Evolutionary conservation across 73 alveolate species (phyloP).

Genomic region (Stentor roeselii): DNA sequence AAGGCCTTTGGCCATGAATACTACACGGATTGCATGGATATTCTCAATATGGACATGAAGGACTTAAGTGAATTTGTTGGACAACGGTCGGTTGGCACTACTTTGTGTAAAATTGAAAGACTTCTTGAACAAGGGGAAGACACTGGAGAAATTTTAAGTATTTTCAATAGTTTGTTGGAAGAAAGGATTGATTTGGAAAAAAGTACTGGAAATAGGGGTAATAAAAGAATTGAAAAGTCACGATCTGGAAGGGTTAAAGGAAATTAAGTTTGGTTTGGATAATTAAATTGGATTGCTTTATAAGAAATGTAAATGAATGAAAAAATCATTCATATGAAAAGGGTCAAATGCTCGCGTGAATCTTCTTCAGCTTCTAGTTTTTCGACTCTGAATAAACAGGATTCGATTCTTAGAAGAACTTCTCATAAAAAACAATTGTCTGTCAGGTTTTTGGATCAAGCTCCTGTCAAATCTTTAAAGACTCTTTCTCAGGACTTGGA

Average conservation of each 20-base stretch:
- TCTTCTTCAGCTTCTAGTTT: no score
- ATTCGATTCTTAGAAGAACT: not conserved
- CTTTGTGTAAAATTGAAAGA: not conserved
- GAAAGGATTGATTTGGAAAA: conserved; percentile 27
- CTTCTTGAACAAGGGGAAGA: not conserved
- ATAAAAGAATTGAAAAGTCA: no score
- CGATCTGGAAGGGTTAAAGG: no score
- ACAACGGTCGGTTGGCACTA: not conserved
- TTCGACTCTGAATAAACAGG: no score
- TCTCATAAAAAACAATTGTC: not conserved
- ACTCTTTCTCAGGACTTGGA: not conserved
- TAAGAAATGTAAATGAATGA: no score
- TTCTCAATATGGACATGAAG: conserved; percentile 41
- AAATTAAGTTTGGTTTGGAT: no score
- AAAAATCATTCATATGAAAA: no score
- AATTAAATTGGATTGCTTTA: no score
- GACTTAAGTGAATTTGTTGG: conserved; percentile 55
- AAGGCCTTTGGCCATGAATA: conserved; percentile 34
- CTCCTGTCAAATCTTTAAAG: not conserved
- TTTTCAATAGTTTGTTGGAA: not conserved
- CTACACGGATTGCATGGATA: conserved; percentile 53
- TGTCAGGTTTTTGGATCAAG: not conserved
- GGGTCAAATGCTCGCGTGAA: no score
- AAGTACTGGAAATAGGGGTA: conserved; percentile 20
- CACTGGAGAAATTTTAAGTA: not conserved